These are phyloP conservation scores for Phytophthora melonis DNA, from an alignment of 352 stramenopile species.

Conservation along the genomic window DNA sequence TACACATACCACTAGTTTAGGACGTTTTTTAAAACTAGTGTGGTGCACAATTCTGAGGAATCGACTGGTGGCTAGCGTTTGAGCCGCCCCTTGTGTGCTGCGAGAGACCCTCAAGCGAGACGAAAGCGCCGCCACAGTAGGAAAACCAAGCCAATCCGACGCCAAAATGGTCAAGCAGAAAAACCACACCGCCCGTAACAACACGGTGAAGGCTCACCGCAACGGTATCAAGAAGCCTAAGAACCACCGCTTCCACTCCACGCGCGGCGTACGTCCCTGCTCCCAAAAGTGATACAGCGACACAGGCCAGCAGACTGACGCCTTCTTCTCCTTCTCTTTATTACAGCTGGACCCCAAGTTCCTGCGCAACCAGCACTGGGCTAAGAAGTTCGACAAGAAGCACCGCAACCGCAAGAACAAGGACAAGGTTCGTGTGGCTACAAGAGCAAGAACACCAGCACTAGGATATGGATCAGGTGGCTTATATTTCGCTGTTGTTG, in stretches of 20 bases:
- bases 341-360: conserved; percentile 97
- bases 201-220: conserved; percentile 97
- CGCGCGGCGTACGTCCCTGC: conserved; percentile 85
- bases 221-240: conserved; percentile 99
- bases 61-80: conserved; percentile 44
- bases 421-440: conserved; percentile 48
- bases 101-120: conserved; percentile 2
- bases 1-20: not conserved
- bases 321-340: not conserved
- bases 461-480: not conserved
- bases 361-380: conserved; percentile 97
- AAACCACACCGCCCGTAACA: conserved; percentile 98
- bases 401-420: conserved; percentile 72
- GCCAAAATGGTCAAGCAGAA: conserved; percentile 95
- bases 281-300: not conserved
- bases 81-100: conserved; percentile 6
- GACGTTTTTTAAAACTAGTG: not conserved
- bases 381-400: conserved; percentile 98
- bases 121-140: conserved; percentile 41
- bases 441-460: not conserved
- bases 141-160: conserved; percentile 66
- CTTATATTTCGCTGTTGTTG: not conserved
- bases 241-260: conserved; percentile 95
- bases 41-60: conserved; percentile 21
- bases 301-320: not conserved